Conservation (phyloP, 805 yeast genomes). For the Pichia paraexigua region DNA sequence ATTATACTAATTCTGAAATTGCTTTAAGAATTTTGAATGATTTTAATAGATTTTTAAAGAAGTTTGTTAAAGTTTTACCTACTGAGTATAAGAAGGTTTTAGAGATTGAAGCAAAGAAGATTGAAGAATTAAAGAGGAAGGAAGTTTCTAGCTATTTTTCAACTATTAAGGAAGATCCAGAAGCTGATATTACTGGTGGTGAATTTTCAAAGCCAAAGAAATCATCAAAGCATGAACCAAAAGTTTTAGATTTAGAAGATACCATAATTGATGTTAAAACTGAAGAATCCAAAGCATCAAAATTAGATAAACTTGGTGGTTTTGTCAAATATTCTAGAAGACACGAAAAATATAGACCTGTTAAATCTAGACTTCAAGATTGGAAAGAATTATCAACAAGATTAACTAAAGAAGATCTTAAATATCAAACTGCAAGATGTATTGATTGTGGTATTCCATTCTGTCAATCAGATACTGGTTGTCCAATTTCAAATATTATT, state of each 20-base stretch:
- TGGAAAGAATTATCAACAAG: conserved; percentile 88
- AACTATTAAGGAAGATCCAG: conserved; percentile 74
- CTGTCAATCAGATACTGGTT: conserved; percentile 96
- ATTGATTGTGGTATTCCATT: conserved; percentile 99
- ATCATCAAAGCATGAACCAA: conserved; percentile 54
- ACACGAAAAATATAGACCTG: conserved; percentile 75
- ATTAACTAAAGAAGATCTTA: conserved; percentile 76
- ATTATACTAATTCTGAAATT: conserved; percentile 86
- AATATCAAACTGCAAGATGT: conserved; percentile 92
- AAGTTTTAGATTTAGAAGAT: conserved; percentile 84
- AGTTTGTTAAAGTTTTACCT: conserved; percentile 92
- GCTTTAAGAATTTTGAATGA: conserved; percentile 77
- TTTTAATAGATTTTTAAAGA: conserved; percentile 80
- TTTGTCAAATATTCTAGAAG: conserved; percentile 91
- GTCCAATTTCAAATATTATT: conserved; percentile 94
- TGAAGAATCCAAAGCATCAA: conserved; percentile 55
- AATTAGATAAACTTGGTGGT: conserved; percentile 77
- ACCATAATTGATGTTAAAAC: conserved; percentile 62
- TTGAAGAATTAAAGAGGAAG: conserved; percentile 56
- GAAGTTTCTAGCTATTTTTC: conserved; percentile 60
- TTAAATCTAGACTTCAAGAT: conserved; percentile 70
- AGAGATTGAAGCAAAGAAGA: conserved; percentile 61
- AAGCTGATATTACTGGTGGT: conserved; percentile 82
- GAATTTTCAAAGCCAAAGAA: conserved; percentile 59
- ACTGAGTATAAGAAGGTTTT: conserved; percentile 84